Base-by-base conservation (phyloP, 2,329 filamentous ascomycete species). In the Lasiodiplodia gonubiensis region DNA sequence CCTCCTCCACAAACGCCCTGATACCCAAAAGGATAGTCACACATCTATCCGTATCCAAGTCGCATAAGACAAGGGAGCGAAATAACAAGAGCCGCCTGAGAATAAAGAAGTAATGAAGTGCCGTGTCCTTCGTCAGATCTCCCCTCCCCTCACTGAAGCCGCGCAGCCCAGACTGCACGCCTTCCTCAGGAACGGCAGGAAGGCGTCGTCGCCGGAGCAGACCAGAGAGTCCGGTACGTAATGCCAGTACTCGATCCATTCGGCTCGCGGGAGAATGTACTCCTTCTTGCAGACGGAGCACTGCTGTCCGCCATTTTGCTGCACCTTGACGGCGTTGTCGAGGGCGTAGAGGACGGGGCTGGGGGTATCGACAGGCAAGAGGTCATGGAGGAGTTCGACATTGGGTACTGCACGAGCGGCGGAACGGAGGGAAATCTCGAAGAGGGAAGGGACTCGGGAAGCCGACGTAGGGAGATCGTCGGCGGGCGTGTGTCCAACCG, bases 351-450 rank as follows among this genome's bases (percentile, higher is more conserved):
- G 27, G 27, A 69, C 57, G 16, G 23, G 51, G 18, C 8, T 3
- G 3, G 68, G 68, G 10, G 61, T 37, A 27, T 66, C 66, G 42
- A n/a, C 10, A 11, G 53, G 49, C 3, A 69, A 37, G 4, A 66
- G 48, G 30, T 65, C 51, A 23, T 12, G 39, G 3, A 69, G 57
- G 5, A 33, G 21, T 18, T 68, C 27, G 21, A 49, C 30, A 10
- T 33, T 52, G 18, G 54, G 42, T 7, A 48, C 55, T 2, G 48
- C 33, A 14, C 35, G 23, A 39, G 48, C 21, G 21, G 71, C 72
- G 3, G 70, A 61, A n/a, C 72, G 72, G 7, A 78, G 69, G 12
- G 74, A 71, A 10, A 78, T 71, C 59, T 79, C 77, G 64, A 79
- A 76, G 14, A 80, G 73, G 3, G 78, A 78, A 4, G 77, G 77